A percentile compares a stretch with the other conserved stretches of the same genome.
phyloP scores from a whole-genome alignment of 768 basidiomycete genomes.

The Lactifluus hygrophoroides region DNA sequence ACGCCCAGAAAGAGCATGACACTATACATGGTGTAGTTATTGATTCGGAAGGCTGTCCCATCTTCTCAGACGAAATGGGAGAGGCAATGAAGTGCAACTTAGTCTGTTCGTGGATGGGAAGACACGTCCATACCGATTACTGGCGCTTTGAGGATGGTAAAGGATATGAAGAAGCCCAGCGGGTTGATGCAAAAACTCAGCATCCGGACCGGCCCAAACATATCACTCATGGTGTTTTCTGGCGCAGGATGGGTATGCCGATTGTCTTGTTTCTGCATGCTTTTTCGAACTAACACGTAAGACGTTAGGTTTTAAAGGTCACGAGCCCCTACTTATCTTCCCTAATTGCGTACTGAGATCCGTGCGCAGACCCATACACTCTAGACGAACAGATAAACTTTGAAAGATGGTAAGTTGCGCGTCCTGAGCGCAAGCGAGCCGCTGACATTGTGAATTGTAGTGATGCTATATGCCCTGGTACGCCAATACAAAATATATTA shows the following conservation, averaged over 20 bases:
- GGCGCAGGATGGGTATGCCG: conserved; percentile 46
- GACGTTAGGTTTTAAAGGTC: conserved; percentile 45
- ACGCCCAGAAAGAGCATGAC: conserved; percentile 51
- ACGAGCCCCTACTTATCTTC: not conserved
- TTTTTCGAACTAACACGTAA: not conserved
- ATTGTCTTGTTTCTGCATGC: conserved; percentile 2
- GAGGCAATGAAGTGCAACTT: conserved; percentile 58
- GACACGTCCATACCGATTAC: conserved; percentile 52
- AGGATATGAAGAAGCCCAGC: conserved; percentile 28
- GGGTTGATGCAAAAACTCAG: conserved; percentile 37
- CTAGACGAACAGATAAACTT: conserved; percentile 46
- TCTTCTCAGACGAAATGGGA: conserved; percentile 45
- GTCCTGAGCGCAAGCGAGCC: not conserved
- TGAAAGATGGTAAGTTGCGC: conserved; percentile 38
- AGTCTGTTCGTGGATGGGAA: conserved; percentile 44
- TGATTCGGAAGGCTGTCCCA: conserved; percentile 49
- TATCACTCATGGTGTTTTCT: conserved; percentile 45
- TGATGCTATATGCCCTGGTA: conserved; percentile 46
- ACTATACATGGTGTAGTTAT: conserved; percentile 47
- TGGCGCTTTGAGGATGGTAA: conserved; percentile 42
- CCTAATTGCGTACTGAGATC: not conserved
- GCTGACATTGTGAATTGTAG: conserved; percentile 23
- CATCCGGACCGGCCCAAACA: conserved; percentile 46
- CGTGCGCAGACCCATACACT: conserved; percentile 44
- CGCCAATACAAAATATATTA: not conserved